Evolutionary conservation across 768 basidiomycete species (phyloP).

Genomic region (Grammothele lineata): DNA sequence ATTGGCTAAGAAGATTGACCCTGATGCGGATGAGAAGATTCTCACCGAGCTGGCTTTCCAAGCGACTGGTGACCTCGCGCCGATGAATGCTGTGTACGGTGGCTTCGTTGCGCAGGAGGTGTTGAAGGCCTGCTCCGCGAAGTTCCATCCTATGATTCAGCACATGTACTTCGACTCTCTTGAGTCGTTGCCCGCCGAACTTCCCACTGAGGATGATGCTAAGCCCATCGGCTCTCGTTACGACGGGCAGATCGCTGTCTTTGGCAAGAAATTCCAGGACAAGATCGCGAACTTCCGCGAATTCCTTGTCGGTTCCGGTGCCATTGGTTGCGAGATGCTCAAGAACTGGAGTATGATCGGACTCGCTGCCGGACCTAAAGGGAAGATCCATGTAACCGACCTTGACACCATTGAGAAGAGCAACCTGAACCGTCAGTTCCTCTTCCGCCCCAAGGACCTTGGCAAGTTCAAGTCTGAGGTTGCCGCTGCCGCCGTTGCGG

Average conservation of each 20-base stretch:
- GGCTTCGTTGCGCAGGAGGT: constrained; percentile 98
- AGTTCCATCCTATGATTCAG: constrained; percentile 96
- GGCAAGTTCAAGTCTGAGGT: constrained; percentile 98
- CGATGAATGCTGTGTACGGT: constrained; percentile 89
- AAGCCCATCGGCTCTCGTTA: constrained; percentile 81
- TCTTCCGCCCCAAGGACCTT: constrained; percentile 94
- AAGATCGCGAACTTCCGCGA: constrained; percentile 88
- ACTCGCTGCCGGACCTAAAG: constrained; percentile 73
- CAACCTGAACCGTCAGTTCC: constrained; percentile 96
- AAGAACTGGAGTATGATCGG: constrained; percentile 99
- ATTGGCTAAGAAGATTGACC: constrained; percentile 74
- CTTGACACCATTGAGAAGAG: constrained; percentile 99
- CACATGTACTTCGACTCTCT: constrained; percentile 96
- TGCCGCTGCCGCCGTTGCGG: constrained; percentile 83
- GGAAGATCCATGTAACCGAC: constrained; percentile 89
- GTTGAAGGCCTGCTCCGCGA: constrained; percentile 93
- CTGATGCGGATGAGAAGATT: constrained; percentile 76
- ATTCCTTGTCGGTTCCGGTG: constrained; percentile 98
- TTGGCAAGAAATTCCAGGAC: constrained; percentile 88
- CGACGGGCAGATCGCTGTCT: constrained; percentile 94
- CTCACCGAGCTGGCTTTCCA: constrained; percentile 87
- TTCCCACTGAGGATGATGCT: constrained; percentile 81
- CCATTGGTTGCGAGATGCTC: constrained; percentile 99
- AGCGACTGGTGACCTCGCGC: constrained; percentile 85
- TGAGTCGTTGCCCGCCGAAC: constrained; percentile 77